phyloP scores from a whole-genome alignment of 1,284 basidiomycete genomes.

The Sanguinoderma infundibulare region DNA sequence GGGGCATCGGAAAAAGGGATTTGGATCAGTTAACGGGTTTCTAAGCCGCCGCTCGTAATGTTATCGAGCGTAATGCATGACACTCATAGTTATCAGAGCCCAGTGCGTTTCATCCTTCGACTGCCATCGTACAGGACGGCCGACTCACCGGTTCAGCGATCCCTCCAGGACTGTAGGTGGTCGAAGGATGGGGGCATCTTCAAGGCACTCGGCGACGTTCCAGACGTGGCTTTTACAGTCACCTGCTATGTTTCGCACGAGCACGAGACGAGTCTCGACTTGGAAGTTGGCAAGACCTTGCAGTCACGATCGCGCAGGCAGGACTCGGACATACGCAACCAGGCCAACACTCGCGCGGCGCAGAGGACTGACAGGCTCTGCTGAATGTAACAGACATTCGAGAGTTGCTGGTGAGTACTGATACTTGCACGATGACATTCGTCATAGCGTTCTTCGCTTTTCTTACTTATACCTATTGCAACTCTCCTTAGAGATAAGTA shows the following conservation, averaged over 20 bases:
- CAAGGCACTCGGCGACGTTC: background rate
- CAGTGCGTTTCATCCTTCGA: constrained; percentile 82
- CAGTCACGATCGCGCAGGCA: too few relatives aligned
- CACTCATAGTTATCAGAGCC: constrained; percentile 78
- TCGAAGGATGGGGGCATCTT: constrained; percentile 17
- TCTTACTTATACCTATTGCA: too few relatives aligned
- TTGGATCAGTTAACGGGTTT: constrained; percentile 84
- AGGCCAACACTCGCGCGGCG: too few relatives aligned
- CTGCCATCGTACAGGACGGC: background rate
- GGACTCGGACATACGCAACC: too few relatives aligned
- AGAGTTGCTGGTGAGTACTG: too few relatives aligned
- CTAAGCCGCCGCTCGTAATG: constrained; percentile 76
- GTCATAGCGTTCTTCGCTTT: too few relatives aligned
- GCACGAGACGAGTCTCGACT: too few relatives aligned
- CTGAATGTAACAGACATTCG: too few relatives aligned
- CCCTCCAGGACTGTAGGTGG: background rate
- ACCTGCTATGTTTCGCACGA: background rate
- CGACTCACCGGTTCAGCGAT: constrained; percentile 19
- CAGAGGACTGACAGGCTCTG: too few relatives aligned
- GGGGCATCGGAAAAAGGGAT: constrained; percentile 4
- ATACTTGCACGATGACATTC: too few relatives aligned
- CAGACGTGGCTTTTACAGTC: background rate
- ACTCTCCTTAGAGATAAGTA: too few relatives aligned
- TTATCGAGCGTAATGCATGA: constrained; percentile 72
- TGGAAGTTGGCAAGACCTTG: too few relatives aligned